phyloP scores from a whole-genome alignment of 371 early-diverging fungal species.

The Haplosporangium sp. region DNA sequence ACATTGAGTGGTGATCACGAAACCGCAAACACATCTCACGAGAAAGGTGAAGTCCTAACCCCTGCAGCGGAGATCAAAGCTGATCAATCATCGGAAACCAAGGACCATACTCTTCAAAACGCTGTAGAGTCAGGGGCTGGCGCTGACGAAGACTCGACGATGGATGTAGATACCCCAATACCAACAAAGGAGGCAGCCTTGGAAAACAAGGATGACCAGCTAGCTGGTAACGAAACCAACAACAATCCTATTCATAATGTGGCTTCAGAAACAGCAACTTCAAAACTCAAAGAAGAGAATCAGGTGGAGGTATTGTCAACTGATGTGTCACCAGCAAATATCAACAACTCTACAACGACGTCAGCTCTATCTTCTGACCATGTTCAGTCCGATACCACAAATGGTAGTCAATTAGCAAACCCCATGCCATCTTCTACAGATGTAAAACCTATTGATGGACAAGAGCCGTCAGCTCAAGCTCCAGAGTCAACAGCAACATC shows the following conservation, averaged over 20 bases:
- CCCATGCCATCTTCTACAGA: background rate
- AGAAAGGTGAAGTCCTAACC: background rate
- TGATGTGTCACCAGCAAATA: background rate
- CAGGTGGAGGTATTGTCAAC: background rate
- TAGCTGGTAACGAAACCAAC: background rate
- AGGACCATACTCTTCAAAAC: background rate
- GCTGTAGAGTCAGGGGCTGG: background rate
- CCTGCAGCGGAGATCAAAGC: background rate
- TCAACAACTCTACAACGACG: background rate
- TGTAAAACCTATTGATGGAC: background rate
- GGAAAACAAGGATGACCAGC: background rate
- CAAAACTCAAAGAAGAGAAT: background rate
- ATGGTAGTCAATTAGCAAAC: background rate
- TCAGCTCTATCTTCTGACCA: background rate
- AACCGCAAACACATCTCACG: background rate
- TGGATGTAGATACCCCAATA: constrained; percentile 23
- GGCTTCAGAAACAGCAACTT: background rate
- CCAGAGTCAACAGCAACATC: constrained; percentile 1
- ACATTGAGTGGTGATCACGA: background rate
- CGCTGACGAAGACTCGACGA: constrained; percentile 2
- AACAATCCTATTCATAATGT: background rate
- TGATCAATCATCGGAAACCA: background rate
- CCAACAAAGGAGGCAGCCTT: constrained; percentile 3
- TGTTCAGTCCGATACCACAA: background rate
- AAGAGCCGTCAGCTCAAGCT: background rate